Base-by-base conservation (phyloP, 345 rosid species). In the Murraya paniculata region DNA sequence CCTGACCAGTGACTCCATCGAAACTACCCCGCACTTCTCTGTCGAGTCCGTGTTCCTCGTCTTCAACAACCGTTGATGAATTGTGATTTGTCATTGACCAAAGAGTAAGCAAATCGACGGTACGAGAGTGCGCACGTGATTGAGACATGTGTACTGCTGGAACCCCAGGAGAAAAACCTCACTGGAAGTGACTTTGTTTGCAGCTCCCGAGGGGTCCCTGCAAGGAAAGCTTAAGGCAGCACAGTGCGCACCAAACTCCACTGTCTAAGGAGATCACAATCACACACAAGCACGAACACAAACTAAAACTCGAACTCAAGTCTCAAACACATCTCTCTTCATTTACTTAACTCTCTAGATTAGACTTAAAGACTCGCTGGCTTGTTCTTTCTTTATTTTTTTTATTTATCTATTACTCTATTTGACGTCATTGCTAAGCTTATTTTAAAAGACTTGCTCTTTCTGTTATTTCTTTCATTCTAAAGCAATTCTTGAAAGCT, bases 231-330 rank as follows among this genome's bases (percentile, higher is more conserved):
- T 45, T 8, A 28, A 57, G 41, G 9, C 76, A 64, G 72, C 82
- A 79, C 80, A 64, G 88, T 81, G 85, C 86, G 76, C 77, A 84
- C 81, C 79, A 68, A 64, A 79, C 88, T 84, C 89, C 91, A 83
- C 79, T 78, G 85, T 87, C 82, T 38, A 79, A 82, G 88, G 90
- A 86, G 85, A 82, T 83, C 88, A 65, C 85, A 68, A 10, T 41
- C 81, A 35, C 72, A 68, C 71, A 65, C 74, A 9, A n/a, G 75
- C 79, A 1, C 76, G 28, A 50, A 31, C 48, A 10, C 16, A 41
- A 10, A 2, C 48, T 41, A 41, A 16, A 50, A 50, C 56, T 50
- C 56, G 56, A 16, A 50, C 56, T 50, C 56, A 16, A 50, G 48
- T 41, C 48, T 41, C 48, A 41, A 50, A 50, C 36, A 27, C 45